phyloP scores from a whole-genome alignment of 2,329 filamentous ascomycete species.

The Penicillium sp. region DNA sequence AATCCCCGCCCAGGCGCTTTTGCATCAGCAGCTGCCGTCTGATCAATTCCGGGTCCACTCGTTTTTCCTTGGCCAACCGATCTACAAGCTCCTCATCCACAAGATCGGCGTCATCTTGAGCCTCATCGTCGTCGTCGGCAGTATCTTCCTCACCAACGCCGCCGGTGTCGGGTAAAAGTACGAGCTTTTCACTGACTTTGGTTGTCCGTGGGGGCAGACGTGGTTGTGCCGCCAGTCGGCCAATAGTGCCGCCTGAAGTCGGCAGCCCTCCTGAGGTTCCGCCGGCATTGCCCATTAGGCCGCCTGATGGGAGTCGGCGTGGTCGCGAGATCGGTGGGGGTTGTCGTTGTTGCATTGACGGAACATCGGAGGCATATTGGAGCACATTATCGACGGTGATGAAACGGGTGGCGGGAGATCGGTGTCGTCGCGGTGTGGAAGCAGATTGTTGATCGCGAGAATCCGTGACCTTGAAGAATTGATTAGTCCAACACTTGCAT shows the following conservation, averaged over 20 bases:
- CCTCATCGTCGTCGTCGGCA: slow-evolving; percentile 25
- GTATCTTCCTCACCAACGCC: slow-evolving; percentile 44
- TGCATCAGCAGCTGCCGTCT: slow-evolving; percentile 34
- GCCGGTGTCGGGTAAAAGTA: slow-evolving; percentile 79
- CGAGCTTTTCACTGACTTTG: slow-evolving; percentile 96
- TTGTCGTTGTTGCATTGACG: slow-evolving; percentile 83
- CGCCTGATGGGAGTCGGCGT: slow-evolving; percentile 34
- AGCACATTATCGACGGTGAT: slow-evolving; percentile 93
- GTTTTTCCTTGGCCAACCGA: slow-evolving; percentile 32
- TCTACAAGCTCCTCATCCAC: slow-evolving; percentile 40
- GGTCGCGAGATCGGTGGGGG: slow-evolving; percentile 50
- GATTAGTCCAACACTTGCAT: slow-evolving; percentile 12
- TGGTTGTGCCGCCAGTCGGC: slow-evolving; percentile 55
- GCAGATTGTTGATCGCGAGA: slow-evolving; percentile 42
- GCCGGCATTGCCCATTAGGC: slow-evolving; percentile 35
- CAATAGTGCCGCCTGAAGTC: slow-evolving; percentile 55
- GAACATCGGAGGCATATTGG: slow-evolving; percentile 90
- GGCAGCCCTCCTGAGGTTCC: slow-evolving; percentile 41
- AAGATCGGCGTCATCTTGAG: slow-evolving; percentile 24
- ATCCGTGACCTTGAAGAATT: slow-evolving; percentile 42
- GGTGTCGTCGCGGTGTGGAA: slow-evolving; percentile 28
- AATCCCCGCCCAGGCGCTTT: slow-evolving; percentile 49
- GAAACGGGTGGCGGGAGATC: slow-evolving; percentile 62
- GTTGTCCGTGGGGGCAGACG: slow-evolving; percentile 81
- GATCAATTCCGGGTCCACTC: slow-evolving; percentile 35